These are phyloP conservation scores for Vigna nakashimae DNA, from an alignment of 306 rosid genomes.

Conservation along the genomic window DNA sequence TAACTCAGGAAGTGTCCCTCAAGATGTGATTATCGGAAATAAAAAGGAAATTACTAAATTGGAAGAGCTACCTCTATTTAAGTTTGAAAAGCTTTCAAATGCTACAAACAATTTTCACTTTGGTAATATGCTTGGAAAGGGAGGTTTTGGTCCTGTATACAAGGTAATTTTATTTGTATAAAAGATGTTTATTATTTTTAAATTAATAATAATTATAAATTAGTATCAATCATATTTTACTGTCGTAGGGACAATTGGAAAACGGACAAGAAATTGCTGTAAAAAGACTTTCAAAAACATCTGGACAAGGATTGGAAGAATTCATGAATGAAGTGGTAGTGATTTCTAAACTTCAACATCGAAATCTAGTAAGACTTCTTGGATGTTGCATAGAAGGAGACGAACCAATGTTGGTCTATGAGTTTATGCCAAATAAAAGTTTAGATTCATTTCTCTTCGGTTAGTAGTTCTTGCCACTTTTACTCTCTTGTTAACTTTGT, in stretches of 20 bases:
- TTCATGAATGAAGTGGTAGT: constrained; percentile 57
- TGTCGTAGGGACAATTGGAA: constrained; percentile 41
- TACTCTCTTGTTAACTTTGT: no score
- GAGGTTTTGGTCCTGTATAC: constrained; percentile 51
- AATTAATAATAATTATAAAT: neutral
- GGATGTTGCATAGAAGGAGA: constrained; percentile 58
- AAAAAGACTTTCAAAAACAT: constrained; percentile 53
- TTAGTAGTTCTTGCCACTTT: constrained; percentile 40
- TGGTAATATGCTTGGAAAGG: constrained; percentile 41
- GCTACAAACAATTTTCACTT: constrained; percentile 50
- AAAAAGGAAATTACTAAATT: constrained; percentile 32
- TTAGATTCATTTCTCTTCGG: constrained; percentile 59
- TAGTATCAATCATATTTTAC: neutral
- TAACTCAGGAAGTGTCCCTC: constrained; percentile 24
- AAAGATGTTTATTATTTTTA: neutral
- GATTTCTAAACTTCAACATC: constrained; percentile 60
- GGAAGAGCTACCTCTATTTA: constrained; percentile 40
- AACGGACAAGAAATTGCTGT: constrained; percentile 58
- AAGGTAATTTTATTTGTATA: constrained; percentile 27
- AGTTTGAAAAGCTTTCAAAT: constrained; percentile 41
- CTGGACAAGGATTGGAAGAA: constrained; percentile 57
- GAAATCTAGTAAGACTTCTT: constrained; percentile 57
- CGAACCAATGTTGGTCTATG: constrained; percentile 57
- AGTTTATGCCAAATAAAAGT: constrained; percentile 59
- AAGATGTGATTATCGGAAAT: neutral